phyloP scores from a whole-genome alignment of 75 land plant genomes.

The Chamaecyparis obtusa region DNA sequence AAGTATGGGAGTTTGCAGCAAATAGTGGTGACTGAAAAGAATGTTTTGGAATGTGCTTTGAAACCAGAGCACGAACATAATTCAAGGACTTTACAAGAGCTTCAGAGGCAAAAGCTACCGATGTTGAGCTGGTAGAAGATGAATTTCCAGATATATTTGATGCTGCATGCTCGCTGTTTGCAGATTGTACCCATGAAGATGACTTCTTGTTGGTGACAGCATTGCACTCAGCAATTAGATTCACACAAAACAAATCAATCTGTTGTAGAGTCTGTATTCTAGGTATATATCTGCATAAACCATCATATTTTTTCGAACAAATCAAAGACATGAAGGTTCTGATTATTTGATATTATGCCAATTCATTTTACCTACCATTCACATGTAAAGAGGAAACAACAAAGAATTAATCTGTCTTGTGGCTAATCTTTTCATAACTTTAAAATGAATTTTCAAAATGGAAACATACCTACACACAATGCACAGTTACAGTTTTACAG shows the following conservation, averaged over 20 bases:
- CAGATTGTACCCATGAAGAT: conserved; percentile 48
- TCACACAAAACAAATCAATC: conserved; percentile 90
- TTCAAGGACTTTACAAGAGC: conserved; percentile 89
- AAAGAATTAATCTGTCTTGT: neutral
- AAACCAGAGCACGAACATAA: conserved; percentile 87
- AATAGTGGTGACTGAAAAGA: conserved; percentile 64
- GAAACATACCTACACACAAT: neutral
- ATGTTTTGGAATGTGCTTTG: conserved; percentile 69
- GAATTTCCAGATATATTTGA: conserved; percentile 26
- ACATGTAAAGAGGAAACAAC: neutral
- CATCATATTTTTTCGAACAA: neutral
- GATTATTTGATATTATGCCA: neutral
- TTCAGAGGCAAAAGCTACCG: conserved; percentile 72
- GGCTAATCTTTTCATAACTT: neutral
- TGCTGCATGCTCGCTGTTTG: conserved; percentile 30
- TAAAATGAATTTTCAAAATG: neutral
- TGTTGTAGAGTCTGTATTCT: conserved; percentile 74
- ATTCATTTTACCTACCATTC: neutral
- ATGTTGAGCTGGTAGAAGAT: conserved; percentile 42
- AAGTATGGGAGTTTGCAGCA: conserved; percentile 42
- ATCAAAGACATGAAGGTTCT: conserved; percentile 8
- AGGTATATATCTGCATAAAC: conserved; percentile 73
- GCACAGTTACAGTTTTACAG: neutral
- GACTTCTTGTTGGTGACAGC: conserved; percentile 34
- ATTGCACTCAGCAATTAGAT: conserved; percentile 78